These are phyloP conservation scores for Jackrogersella multiformis DNA, from an alignment of 495 filamentous ascomycete species.

Conservation along the genomic window DNA sequence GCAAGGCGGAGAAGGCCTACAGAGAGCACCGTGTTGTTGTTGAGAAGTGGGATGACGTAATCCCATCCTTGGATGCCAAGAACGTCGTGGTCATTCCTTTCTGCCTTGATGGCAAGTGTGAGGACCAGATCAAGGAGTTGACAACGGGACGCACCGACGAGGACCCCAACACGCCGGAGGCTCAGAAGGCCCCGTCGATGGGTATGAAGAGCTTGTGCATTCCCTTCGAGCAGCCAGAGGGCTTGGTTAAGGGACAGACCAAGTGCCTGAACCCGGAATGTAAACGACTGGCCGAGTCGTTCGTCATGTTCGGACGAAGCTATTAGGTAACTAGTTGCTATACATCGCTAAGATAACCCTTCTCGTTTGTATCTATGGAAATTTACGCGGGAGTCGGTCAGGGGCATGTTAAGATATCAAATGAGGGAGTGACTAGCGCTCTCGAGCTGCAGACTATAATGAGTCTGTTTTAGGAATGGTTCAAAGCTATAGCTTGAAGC, in stretches of 20 bases:
- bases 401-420: conserved; percentile 29
- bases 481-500: conserved; percentile 1
- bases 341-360: background rate
- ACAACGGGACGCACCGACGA: conserved; percentile 77
- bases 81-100: conserved; percentile 89
- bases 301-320: conserved; percentile 85
- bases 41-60: conserved; percentile 88
- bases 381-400: conserved; percentile 21
- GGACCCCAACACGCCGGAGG: conserved; percentile 68
- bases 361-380: conserved; percentile 16
- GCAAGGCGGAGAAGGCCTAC: conserved; percentile 80
- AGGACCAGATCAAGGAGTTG: conserved; percentile 92
- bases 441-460: conserved; percentile 6
- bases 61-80: conserved; percentile 86
- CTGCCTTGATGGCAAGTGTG: conserved; percentile 82
- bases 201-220: conserved; percentile 98
- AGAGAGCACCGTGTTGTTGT: conserved; percentile 79
- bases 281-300: conserved; percentile 73
- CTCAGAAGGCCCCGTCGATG: conserved; percentile 88
- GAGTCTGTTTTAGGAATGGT: conserved; percentile 20
- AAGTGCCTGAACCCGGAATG: conserved; percentile 93
- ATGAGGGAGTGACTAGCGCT: conserved; percentile 10
- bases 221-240: conserved; percentile 93
- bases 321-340: conserved; percentile 49
- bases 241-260: conserved; percentile 78